Conservation (phyloP, 345 rosid genomes). For the Theobroma cacao region DNA sequence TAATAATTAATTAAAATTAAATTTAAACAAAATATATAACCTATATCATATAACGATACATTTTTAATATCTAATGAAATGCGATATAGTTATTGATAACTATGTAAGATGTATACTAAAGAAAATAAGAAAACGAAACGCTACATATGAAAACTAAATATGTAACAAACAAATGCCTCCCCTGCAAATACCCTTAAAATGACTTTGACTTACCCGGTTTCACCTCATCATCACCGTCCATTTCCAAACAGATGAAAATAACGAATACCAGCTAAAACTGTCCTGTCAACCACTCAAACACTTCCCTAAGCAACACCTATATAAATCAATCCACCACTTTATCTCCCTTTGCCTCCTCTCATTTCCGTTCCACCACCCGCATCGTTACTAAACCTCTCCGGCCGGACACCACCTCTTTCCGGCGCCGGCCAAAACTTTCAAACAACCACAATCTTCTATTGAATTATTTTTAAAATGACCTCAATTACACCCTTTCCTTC, state of each 20-base stretch:
- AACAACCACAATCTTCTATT: background rate
- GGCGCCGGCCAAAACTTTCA: slow-evolving; percentile 14
- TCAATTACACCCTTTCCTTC: slow-evolving; percentile 24
- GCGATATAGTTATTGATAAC: too few relatives aligned
- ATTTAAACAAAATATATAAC: too few relatives aligned
- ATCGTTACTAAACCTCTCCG: slow-evolving; percentile 1
- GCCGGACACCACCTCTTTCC: slow-evolving; percentile 27
- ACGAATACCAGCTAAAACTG: background rate
- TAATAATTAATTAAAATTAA: too few relatives aligned
- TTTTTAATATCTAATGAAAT: too few relatives aligned
- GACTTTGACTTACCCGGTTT: background rate
- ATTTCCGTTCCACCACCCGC: slow-evolving; percentile 2
- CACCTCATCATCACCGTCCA: background rate
- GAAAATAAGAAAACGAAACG: too few relatives aligned
- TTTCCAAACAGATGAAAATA: background rate
- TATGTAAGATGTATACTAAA: too few relatives aligned
- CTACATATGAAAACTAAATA: too few relatives aligned
- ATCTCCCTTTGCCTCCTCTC: slow-evolving; percentile 24
- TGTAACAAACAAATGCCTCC: background rate
- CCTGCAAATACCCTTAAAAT: background rate
- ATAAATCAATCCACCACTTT: slow-evolving; percentile 18
- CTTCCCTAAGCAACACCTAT: background rate
- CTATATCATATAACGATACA: too few relatives aligned
- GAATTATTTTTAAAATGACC: slow-evolving; percentile 31
- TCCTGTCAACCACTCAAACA: background rate